Base-by-base conservation (phyloP, 306 rosid genomes). In the Prinsepia uniflora region DNA sequence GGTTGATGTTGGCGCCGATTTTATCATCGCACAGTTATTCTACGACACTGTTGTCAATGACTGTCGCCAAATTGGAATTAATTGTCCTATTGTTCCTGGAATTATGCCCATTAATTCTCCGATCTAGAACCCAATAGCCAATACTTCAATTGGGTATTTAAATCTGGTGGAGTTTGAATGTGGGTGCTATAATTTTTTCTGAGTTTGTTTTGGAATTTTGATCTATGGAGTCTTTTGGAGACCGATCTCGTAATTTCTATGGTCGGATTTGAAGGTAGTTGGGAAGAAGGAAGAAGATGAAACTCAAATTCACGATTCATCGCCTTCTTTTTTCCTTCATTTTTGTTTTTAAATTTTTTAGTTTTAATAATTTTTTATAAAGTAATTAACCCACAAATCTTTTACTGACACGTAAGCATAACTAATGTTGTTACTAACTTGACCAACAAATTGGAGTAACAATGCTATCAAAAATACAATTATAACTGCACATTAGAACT, bases 1-100 rank as follows among this genome's bases (percentile, higher is more conserved):
- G 99, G 82, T 94, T 72, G 96, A 88, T 78, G 96, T 97, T 42
- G 99, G 99, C 41, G 97, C 99, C 8, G 99, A 94, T 83, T 68
- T 94, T 56, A 94, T 94, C n/a, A 59, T 94, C 70, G 91, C 97
- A 75, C 99, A 94, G 58, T 78, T 94, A 56, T 94, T 94, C 80
- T 94, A 94, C 60, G 99, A 94, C 74, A 85, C 90, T 67, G 99
- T 94, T 70, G 96, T 87, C 63, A 81, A 87, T 67, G 99, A 94
- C 80, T 94, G 99, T 82, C 99, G 96, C 73, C 92, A 89, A 86
- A 91, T 91, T 76, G 99, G 99, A 73, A 94, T 94, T 63, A 86
- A 83, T 36, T 89, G 96, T 64, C 99, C 99, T 34, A 94, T 91
- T 83, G 96, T 94, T 68, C 99, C 99, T 41, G 99, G 99, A 74